phyloP scores from a whole-genome alignment of 2,329 filamentous ascomycete genomes.

The Epicoccum sorghinum region DNA sequence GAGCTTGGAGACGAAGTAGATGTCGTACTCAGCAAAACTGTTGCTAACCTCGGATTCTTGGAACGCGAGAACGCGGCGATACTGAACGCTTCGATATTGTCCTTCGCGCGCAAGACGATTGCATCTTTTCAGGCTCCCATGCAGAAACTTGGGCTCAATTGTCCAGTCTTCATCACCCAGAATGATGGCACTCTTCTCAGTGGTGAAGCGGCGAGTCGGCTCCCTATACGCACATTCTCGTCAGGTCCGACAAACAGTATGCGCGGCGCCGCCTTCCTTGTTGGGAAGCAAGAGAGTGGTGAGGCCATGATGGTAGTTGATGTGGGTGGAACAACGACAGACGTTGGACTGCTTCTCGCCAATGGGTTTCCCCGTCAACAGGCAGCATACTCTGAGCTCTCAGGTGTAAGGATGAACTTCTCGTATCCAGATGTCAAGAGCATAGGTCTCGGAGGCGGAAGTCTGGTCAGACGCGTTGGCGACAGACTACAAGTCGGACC shows the following conservation, averaged over 20 bases:
- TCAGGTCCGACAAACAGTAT: constrained; percentile 61
- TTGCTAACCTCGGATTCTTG: constrained; percentile 58
- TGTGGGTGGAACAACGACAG: constrained; percentile 70
- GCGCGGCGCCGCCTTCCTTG: constrained; percentile 55
- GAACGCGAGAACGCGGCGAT: constrained; percentile 60
- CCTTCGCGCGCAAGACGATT: constrained; percentile 55
- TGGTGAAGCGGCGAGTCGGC: constrained; percentile 52
- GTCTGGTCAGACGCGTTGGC: constrained; percentile 55
- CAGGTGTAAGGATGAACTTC: constrained; percentile 67
- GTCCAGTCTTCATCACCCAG: constrained; percentile 59
- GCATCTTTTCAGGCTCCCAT: constrained; percentile 55
- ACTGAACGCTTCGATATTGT: constrained; percentile 56
- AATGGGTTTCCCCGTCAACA: constrained; percentile 69
- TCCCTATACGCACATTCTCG: constrained; percentile 59
- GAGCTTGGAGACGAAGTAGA: constrained; percentile 55
- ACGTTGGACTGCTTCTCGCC: constrained; percentile 65
- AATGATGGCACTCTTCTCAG: constrained; percentile 60
- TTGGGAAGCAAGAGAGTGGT: constrained; percentile 36
- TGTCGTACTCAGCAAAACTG: constrained; percentile 58
- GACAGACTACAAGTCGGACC: constrained; percentile 60
- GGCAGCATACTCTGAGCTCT: constrained; percentile 66
- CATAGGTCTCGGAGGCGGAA: constrained; percentile 66
- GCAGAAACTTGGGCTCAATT: constrained; percentile 52
- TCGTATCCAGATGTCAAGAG: constrained; percentile 61
- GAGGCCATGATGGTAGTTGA: constrained; percentile 68